These are phyloP conservation scores for Aspergillus pseudoglaucus DNA, from an alignment of 2,329 filamentous ascomycete genomes.

Conservation along the genomic window DNA sequence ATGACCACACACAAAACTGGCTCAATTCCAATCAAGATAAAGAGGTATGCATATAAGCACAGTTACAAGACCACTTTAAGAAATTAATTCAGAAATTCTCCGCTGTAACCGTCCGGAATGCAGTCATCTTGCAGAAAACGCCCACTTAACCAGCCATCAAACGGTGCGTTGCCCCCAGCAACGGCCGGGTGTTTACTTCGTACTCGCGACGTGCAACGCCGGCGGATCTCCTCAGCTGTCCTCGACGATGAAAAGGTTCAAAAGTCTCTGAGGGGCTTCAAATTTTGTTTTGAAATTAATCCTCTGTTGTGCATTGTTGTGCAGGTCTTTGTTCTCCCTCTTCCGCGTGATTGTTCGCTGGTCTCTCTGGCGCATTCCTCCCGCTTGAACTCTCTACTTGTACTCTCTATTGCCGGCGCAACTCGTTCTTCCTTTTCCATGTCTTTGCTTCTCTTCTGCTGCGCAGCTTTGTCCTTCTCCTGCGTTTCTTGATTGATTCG, in stretches of 20 bases:
- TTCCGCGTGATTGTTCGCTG: slow-evolving; percentile 8
- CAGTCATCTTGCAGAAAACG: slow-evolving; percentile 11
- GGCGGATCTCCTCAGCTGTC: slow-evolving; percentile 5
- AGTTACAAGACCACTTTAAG: too few species aligned
- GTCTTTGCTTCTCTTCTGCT: slow-evolving; percentile 1
- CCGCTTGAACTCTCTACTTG: background rate
- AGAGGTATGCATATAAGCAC: too few species aligned
- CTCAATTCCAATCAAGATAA: too few species aligned
- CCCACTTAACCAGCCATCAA: background rate
- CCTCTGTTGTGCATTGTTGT: slow-evolving; percentile 15
- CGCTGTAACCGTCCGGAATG: background rate
- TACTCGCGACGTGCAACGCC: slow-evolving; percentile 14
- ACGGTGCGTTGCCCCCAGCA: slow-evolving; percentile 26
- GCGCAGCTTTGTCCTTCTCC: slow-evolving; percentile 2
- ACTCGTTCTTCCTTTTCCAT: slow-evolving; percentile 1
- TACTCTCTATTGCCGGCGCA: background rate
- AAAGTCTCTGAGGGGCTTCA: slow-evolving; percentile 18
- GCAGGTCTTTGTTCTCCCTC: slow-evolving; percentile 9
- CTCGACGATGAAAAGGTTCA: slow-evolving; percentile 7
- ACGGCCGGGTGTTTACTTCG: slow-evolving; percentile 28
- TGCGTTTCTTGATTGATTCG: slow-evolving; percentile 4
- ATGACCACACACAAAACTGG: too few species aligned
- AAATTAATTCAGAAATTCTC: too few species aligned
- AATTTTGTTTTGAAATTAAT: slow-evolving; percentile 12
- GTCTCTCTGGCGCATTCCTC: slow-evolving; percentile 2